phyloP scores from a whole-genome alignment of 768 basidiomycete genomes.

The Termitomyces titanicus region DNA sequence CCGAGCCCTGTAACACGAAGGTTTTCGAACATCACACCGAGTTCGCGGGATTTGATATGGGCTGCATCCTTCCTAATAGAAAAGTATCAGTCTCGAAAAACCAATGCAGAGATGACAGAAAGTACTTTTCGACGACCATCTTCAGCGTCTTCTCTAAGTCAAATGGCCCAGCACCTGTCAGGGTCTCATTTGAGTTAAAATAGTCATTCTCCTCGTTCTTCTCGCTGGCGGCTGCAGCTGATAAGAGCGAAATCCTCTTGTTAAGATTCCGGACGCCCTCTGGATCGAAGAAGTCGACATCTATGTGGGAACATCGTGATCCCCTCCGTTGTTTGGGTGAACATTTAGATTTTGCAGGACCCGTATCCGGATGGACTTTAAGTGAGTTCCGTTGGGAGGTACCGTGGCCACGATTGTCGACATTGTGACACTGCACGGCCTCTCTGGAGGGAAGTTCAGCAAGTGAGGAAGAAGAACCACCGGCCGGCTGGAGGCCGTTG shows the following conservation, averaged over 20 bases:
- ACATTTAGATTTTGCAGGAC: constrained; percentile 1
- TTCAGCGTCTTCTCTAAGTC: constrained; percentile 35
- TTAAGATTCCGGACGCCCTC: constrained; percentile 40
- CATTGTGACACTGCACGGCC: constrained; percentile 8
- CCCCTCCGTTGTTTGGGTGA: constrained; percentile 2
- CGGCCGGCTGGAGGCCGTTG: neutral
- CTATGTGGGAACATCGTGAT: constrained; percentile 29
- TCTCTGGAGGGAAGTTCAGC: constrained; percentile 11
- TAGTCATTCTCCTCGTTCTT: constrained; percentile 4
- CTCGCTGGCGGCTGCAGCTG: constrained; percentile 2
- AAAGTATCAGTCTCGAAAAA: neutral
- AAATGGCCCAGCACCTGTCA: constrained; percentile 24
- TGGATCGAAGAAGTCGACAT: constrained; percentile 52
- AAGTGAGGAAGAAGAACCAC: constrained; percentile 11
- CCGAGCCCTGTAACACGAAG: constrained; percentile 61
- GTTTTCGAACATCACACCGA: constrained; percentile 59
- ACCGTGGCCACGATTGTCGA: neutral
- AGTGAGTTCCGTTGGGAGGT: neutral
- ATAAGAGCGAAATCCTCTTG: constrained; percentile 30
- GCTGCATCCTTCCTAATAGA: constrained; percentile 9
- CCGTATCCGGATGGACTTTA: neutral
- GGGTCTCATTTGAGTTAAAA: constrained; percentile 20
- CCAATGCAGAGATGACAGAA: neutral
- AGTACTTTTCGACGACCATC: constrained; percentile 29
- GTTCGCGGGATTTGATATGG: constrained; percentile 32